Evolutionary conservation across 2,329 filamentous ascomycete genomes (phyloP).

Genomic region (Colletotrichum sp.): DNA sequence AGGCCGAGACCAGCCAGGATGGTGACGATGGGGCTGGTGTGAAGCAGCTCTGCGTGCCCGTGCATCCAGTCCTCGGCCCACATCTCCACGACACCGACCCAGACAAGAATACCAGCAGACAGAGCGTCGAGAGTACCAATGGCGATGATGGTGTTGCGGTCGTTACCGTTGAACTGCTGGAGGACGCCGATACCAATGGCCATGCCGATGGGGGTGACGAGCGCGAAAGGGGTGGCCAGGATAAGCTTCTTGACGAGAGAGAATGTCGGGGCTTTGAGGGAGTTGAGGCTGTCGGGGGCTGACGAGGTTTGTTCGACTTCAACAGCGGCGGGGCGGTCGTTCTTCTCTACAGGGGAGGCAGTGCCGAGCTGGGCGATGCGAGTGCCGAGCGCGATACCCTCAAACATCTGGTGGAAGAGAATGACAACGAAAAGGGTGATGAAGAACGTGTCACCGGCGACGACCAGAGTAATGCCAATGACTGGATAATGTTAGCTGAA

Average conservation of each 20-base stretch:
- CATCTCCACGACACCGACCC: constrained; percentile 83
- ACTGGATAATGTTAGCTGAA: constrained; percentile 42
- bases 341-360: background rate
- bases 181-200: constrained; percentile 79
- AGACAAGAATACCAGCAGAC: constrained; percentile 78
- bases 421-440: constrained; percentile 69
- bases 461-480: constrained; percentile 68
- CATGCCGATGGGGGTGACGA: constrained; percentile 81
- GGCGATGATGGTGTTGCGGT: constrained; percentile 70
- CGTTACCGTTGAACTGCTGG: constrained; percentile 74
- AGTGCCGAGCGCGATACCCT: constrained; percentile 75
- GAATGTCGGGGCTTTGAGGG: constrained; percentile 25
- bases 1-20: constrained; percentile 57
- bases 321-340: background rate
- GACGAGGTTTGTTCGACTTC: constrained; percentile 30
- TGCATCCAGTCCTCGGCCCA: constrained; percentile 76
- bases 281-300: background rate
- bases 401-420: constrained; percentile 80
- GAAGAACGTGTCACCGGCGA: constrained; percentile 61
- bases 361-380: constrained; percentile 67
- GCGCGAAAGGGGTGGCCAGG: constrained; percentile 68
- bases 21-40: constrained; percentile 54
- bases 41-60: constrained; percentile 54
- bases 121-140: constrained; percentile 77
- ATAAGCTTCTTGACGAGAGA: constrained; percentile 58